Conservation (phyloP, 305 asterid genomes). For the Nicotiana rustica region DNA sequence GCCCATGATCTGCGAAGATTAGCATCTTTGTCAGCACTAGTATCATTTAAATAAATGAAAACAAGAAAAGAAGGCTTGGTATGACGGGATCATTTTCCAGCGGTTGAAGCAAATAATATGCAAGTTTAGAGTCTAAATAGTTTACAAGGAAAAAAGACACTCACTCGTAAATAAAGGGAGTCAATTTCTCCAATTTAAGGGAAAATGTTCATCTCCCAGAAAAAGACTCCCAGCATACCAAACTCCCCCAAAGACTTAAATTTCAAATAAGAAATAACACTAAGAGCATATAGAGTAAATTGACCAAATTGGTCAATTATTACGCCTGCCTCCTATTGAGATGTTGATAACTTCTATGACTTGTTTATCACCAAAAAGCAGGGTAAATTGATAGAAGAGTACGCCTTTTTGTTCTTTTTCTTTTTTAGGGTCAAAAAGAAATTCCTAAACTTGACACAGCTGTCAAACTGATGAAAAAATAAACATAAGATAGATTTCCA, state of each 20-base stretch:
- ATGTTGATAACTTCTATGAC: not conserved
- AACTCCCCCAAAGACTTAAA: not conserved
- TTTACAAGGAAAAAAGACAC: not conserved
- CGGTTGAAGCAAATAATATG: not conserved
- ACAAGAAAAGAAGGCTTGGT: not conserved
- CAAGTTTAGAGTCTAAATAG: not conserved
- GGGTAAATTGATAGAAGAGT: too few relatives aligned
- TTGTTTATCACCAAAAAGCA: not conserved
- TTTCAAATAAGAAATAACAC: not conserved
- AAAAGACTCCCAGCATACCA: not conserved
- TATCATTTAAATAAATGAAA: not conserved
- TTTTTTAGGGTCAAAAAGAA: not conserved
- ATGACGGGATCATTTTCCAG: not conserved
- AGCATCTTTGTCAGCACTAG: not conserved
- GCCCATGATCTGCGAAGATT: constrained; percentile 75
- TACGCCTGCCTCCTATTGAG: not conserved
- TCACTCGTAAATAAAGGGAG: not conserved
- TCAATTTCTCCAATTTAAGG: not conserved
- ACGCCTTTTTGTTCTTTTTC: not conserved
- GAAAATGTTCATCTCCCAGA: not conserved
- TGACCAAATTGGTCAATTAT: not conserved
- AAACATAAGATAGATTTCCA: constrained; percentile 12
- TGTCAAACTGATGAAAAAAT: not conserved
- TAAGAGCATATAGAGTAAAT: not conserved
- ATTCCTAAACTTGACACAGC: not conserved